These are phyloP conservation scores for Russula sp. DNA, from an alignment of 768 basidiomycete genomes.

Conservation along the genomic window DNA sequence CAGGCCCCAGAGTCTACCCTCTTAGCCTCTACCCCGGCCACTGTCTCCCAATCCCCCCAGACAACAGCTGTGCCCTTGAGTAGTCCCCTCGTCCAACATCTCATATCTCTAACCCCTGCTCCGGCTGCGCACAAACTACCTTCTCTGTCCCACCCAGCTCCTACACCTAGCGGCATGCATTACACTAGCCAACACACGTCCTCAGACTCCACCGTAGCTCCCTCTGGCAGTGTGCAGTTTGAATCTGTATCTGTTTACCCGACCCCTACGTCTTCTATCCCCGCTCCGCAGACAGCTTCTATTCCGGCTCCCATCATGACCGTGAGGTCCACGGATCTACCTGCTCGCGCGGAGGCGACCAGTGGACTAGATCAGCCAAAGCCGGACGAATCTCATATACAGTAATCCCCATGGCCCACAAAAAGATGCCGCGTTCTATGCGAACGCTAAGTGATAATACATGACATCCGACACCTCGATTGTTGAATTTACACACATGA, in stretches of 20 bases:
- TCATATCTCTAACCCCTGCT: background rate
- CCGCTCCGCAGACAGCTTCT: background rate
- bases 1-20: background rate
- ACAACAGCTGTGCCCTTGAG: background rate
- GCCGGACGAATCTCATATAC: background rate
- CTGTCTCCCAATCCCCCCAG: background rate
- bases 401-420: too few relatives aligned
- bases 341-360: background rate
- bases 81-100: background rate
- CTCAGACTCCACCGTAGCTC: background rate
- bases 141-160: too few relatives aligned
- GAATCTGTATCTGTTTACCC: background rate
- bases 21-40: background rate
- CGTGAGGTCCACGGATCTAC: background rate
- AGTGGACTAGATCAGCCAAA: background rate
- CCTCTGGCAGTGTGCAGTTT: background rate
- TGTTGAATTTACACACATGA: too few relatives aligned
- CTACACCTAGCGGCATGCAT: background rate
- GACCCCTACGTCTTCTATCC: background rate
- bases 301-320: background rate
- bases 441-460: background rate
- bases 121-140: background rate
- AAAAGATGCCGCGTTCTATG: background rate
- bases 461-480: background rate
- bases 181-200: background rate